Evolutionary conservation across 768 basidiomycete species (phyloP), one percentile per base, ranked within the genome.

Genomic region (Pisolithus albus): DNA sequence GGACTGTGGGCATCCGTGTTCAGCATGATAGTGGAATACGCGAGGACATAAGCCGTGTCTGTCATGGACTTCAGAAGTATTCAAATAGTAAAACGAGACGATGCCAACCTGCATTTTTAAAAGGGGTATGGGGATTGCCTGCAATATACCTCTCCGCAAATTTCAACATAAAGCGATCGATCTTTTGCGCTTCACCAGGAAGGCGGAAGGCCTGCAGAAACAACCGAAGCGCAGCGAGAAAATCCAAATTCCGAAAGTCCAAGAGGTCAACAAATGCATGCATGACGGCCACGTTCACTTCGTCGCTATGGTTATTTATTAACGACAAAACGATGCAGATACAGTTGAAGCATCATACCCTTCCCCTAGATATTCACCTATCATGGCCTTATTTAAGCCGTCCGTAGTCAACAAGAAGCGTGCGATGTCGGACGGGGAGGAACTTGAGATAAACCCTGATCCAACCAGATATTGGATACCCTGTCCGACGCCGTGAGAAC

Each of bases 1-100:
- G 92, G 92, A 70, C 84, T 98, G 70, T 98, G 91, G 16, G 90
- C 91, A 66, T 98, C 96, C 18, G 96, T 99, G 68, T 99, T 98
- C 53, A 99, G 81, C 81, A 99, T 66, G 64, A 99, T 95, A 38
- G 86, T 84, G 7, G 94, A 95, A 67, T 94, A 98, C 15, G 96
- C 90, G 42, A 98, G 80, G 45, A 99, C 82, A 65, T 98, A 99
- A 45, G 87, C 94, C 16, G 92, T 84, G 63, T 98, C 92, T 92
- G 50, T 28, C 48, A 13, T 18, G 18, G 3, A 19, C 57, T 16
- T 59, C 46, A 62, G 56, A 51, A 49, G 42, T 47, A 24, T 19
- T 18, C 32, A 21, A 21, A 1, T 8, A 13, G 28, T 9, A n/a
- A 40, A n/a, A 42, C 21, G 46, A 28, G 19, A 28, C 5, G 3